Conservation (phyloP, 768 basidiomycete genomes). For the Serendipita sp. region DNA sequence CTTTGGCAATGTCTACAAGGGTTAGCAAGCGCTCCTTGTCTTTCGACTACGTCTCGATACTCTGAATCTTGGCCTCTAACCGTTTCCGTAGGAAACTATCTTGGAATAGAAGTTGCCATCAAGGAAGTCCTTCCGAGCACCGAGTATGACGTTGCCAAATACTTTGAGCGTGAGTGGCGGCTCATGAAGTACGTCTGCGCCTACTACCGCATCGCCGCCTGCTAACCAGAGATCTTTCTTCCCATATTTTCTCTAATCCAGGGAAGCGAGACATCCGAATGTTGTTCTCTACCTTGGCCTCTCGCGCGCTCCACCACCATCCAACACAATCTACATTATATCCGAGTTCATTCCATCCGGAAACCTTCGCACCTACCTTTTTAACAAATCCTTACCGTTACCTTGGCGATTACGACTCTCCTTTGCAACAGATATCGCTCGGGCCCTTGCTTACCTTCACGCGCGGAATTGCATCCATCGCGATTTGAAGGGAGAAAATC, state of each 20-base stretch:
- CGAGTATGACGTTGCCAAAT: slow-evolving; percentile 90
- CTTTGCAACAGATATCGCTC: slow-evolving; percentile 86
- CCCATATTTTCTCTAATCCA: slow-evolving; percentile 10
- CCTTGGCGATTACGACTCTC: slow-evolving; percentile 89
- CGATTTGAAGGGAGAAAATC: slow-evolving; percentile 94
- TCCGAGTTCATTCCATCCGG: slow-evolving; percentile 67
- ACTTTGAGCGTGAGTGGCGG: slow-evolving; percentile 97
- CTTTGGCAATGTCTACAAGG: slow-evolving; percentile 86
- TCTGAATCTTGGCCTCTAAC: neutral
- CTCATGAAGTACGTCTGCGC: slow-evolving; percentile 57
- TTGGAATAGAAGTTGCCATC: slow-evolving; percentile 91
- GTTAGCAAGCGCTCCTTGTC: slow-evolving; percentile 19
- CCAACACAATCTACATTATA: slow-evolving; percentile 81
- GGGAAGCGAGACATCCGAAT: slow-evolving; percentile 79
- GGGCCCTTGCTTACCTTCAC: slow-evolving; percentile 94
- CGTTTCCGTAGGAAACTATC: slow-evolving; percentile 48
- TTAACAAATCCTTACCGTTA: slow-evolving; percentile 65
- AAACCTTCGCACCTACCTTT: slow-evolving; percentile 82
- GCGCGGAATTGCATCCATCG: slow-evolving; percentile 47
- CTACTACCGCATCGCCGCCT: neutral
- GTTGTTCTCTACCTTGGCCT: slow-evolving; percentile 88
- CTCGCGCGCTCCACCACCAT: slow-evolving; percentile 58
- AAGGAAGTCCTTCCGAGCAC: slow-evolving; percentile 88
- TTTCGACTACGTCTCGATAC: neutral
- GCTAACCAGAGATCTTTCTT: slow-evolving; percentile 6